Evolutionary conservation across 2,329 filamentous ascomycete species (phyloP).

Genomic region (Alternaria sp.): DNA sequence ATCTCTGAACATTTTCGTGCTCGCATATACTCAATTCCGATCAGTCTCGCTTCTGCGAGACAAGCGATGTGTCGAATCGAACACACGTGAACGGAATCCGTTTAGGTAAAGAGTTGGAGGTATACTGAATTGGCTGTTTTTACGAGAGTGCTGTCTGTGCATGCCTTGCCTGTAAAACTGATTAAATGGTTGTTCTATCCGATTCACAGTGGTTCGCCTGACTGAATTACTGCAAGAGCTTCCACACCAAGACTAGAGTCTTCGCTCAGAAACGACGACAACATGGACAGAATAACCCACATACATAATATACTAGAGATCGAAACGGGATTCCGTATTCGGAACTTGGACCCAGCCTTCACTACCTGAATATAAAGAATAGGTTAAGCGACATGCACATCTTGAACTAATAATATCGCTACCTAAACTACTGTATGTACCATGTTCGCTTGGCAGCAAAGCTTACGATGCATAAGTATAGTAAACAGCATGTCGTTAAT

Average conservation of each 20-base stretch:
- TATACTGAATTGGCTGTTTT: neutral
- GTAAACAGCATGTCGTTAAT: neutral
- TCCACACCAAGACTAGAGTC: neutral
- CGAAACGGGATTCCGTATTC: neutral
- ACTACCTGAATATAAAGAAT: neutral
- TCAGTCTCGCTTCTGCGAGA: neutral
- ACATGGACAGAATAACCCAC: neutral
- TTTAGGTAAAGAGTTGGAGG: neutral
- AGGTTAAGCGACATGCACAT: neutral
- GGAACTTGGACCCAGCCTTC: neutral
- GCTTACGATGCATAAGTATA: no score
- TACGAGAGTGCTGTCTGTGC: neutral
- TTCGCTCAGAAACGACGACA: neutral
- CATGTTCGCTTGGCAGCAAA: neutral
- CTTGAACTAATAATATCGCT: neutral
- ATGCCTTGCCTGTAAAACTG: neutral
- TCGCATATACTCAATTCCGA: neutral
- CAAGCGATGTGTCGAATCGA: neutral
- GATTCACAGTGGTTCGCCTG: neutral
- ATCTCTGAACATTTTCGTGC: neutral
- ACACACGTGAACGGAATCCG: neutral
- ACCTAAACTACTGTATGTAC: neutral
- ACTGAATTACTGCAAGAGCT: neutral
- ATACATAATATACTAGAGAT: neutral
- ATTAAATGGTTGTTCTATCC: neutral